These are phyloP conservation scores for Phycomyces nitens DNA, from an alignment of 192 early-diverging fungal genomes.

Conservation along the genomic window DNA sequence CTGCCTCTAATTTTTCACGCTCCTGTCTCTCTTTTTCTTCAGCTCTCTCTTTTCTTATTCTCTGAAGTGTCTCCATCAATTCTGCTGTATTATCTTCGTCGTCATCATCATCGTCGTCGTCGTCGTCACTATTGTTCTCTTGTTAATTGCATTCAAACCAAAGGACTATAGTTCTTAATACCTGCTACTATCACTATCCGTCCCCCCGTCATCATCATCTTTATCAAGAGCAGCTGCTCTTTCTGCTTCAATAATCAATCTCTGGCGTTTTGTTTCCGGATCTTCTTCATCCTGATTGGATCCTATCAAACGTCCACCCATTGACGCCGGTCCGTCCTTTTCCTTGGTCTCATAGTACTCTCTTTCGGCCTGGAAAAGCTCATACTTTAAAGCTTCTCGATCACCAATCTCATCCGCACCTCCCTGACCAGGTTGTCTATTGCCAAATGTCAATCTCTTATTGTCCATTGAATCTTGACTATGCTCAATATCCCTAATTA, in stretches of 20 bases:
- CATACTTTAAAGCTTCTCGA: conserved; percentile 55
- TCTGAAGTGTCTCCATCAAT: conserved; percentile 77
- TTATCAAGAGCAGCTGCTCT: conserved; percentile 48
- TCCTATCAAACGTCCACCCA: conserved; percentile 7
- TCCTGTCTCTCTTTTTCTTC: conserved; percentile 85
- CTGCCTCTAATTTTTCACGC: conserved; percentile 49
- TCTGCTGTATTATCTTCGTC: conserved; percentile 91
- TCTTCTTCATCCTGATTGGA: conserved; percentile 33
- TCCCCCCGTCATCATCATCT: conserved; percentile 57
- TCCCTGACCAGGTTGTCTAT: conserved; percentile 65
- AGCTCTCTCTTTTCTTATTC: conserved; percentile 89
- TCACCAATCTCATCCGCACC: conserved; percentile 52
- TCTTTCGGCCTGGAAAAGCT: conserved; percentile 64
- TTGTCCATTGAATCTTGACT: too few species aligned
- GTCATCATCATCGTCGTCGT: conserved; percentile 56
- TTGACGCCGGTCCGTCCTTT: conserved; percentile 16
- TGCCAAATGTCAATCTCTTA: too few species aligned
- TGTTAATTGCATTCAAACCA: not conserved
- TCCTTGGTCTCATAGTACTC: conserved; percentile 56
- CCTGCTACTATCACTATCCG: conserved; percentile 44
- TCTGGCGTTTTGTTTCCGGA: conserved; percentile 28
- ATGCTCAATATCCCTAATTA: too few species aligned
- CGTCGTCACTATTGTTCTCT: conserved; percentile 10
- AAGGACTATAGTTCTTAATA: not conserved
- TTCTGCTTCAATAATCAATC: conserved; percentile 46